Percentiles rank a stretch among this genome's conserved stretches.
Conservation (phyloP, 441 rosid genomes). For the Bruguiera hainesii region DNA sequence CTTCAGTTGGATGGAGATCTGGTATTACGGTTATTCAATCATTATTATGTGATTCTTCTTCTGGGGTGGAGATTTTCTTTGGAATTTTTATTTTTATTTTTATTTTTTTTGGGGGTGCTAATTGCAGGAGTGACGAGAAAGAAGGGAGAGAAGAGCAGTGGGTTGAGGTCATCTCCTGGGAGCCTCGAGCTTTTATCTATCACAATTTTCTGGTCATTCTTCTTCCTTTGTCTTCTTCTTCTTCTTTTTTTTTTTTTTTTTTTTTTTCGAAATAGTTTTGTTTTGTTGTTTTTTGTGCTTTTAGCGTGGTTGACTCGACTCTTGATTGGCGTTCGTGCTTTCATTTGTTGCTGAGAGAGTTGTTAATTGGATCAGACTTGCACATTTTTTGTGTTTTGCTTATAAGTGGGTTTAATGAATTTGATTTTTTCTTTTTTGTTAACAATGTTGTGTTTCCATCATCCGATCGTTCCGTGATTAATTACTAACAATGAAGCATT, state of each 20-base stretch:
- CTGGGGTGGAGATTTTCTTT: conserved; percentile 6
- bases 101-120: neutral
- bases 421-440: no score
- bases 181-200: conserved; percentile 75
- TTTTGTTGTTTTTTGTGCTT: no score
- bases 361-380: no score
- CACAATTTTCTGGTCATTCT: conserved; percentile 73
- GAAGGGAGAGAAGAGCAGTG: conserved; percentile 53
- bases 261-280: neutral
- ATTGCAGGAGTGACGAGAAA: conserved; percentile 37
- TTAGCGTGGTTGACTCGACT: no score
- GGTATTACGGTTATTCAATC: neutral
- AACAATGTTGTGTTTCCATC: no score
- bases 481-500: no score
- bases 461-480: no score
- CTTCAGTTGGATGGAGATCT: conserved; percentile 9
- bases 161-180: conserved; percentile 91
- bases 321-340: no score
- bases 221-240: neutral
- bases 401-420: no score
- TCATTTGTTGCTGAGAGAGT: no score
- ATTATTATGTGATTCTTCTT: neutral
- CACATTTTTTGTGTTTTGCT: no score
- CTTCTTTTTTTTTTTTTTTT: neutral
- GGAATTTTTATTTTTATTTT: neutral